Conservation (phyloP, 257 asterid species). For the Solanum medicagineum region DNA sequence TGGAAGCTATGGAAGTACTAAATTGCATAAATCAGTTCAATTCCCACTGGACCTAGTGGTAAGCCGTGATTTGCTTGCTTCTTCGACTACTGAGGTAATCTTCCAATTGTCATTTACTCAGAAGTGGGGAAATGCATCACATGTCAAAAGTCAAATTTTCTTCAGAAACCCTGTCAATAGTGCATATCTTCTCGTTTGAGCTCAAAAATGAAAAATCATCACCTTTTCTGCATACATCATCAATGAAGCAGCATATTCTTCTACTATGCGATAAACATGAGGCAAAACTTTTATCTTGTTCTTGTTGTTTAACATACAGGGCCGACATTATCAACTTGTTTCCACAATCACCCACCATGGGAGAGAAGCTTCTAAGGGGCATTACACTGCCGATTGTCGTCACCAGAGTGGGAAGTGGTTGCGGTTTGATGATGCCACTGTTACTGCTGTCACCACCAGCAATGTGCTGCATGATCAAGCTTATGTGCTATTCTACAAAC, state of each 20-base stretch:
- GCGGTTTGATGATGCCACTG: slow-evolving; percentile 74
- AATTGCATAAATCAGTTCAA: slow-evolving; percentile 61
- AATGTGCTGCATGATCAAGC: slow-evolving; percentile 78
- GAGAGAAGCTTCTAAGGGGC: slow-evolving; percentile 84
- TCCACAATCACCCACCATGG: slow-evolving; percentile 91
- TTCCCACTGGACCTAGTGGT: slow-evolving; percentile 68
- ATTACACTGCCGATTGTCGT: slow-evolving; percentile 74
- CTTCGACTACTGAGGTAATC: slow-evolving; percentile 60
- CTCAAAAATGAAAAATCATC: neutral
- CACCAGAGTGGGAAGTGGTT: slow-evolving; percentile 58
- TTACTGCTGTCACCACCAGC: slow-evolving; percentile 34
- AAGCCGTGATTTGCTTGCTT: slow-evolving; percentile 65
- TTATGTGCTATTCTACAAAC: slow-evolving; percentile 74
- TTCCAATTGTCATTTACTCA: neutral
- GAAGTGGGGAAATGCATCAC: neutral
- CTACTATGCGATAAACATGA: neutral
- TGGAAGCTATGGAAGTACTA: slow-evolving; percentile 70
- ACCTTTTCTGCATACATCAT: neutral
- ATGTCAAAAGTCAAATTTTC: neutral
- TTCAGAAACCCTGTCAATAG: neutral
- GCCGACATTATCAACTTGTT: slow-evolving; percentile 69
- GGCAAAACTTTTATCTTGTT: neutral
- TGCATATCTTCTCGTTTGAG: neutral
- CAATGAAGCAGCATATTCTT: neutral
- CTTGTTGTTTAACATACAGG: slow-evolving; percentile 23